These are phyloP conservation scores for Leptographium flavum DNA, from an alignment of 2,329 filamentous ascomycete genomes.

Conservation along the genomic window DNA sequence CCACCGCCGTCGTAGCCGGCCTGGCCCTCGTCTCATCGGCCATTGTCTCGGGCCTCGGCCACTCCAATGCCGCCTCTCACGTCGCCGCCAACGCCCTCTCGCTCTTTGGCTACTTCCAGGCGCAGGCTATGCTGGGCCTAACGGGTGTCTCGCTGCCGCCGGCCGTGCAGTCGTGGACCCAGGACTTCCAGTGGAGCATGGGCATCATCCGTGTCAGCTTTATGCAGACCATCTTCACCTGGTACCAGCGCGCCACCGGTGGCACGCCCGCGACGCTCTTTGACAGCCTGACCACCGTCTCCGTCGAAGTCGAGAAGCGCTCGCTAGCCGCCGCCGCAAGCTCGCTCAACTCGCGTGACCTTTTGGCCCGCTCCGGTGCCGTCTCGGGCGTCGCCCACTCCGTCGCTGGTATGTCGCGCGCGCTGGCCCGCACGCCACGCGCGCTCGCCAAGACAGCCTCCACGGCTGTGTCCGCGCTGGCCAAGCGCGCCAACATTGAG, in stretches of 20 bases:
- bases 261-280: slow-evolving; percentile 63
- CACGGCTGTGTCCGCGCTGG: slow-evolving; percentile 15
- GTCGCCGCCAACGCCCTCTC: slow-evolving; percentile 74
- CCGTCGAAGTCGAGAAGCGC: slow-evolving; percentile 56
- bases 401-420: slow-evolving; percentile 24
- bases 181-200: slow-evolving; percentile 89
- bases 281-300: slow-evolving; percentile 52
- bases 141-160: slow-evolving; percentile 61
- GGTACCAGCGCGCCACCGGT: slow-evolving; percentile 78
- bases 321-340: slow-evolving; percentile 14
- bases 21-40: slow-evolving; percentile 62
- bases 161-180: slow-evolving; percentile 73
- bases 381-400: slow-evolving; percentile 19
- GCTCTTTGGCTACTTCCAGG: slow-evolving; percentile 77
- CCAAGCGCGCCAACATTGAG: slow-evolving; percentile 40
- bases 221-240: slow-evolving; percentile 66
- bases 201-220: slow-evolving; percentile 70
- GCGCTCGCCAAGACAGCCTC: slow-evolving; percentile 15
- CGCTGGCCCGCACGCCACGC: slow-evolving; percentile 22
- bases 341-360: background rate
- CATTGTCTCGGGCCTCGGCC: slow-evolving; percentile 66
- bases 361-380: too few relatives aligned
- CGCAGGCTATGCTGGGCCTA: slow-evolving; percentile 71
- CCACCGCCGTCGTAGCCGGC: slow-evolving; percentile 62
- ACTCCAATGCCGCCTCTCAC: slow-evolving; percentile 77